A percentile compares a stretch with the other conserved stretches of the same genome.
These are phyloP conservation scores for Syncephalis plumigaleata DNA, from an alignment of 371 early-diverging fungal species.

Conservation along the genomic window DNA sequence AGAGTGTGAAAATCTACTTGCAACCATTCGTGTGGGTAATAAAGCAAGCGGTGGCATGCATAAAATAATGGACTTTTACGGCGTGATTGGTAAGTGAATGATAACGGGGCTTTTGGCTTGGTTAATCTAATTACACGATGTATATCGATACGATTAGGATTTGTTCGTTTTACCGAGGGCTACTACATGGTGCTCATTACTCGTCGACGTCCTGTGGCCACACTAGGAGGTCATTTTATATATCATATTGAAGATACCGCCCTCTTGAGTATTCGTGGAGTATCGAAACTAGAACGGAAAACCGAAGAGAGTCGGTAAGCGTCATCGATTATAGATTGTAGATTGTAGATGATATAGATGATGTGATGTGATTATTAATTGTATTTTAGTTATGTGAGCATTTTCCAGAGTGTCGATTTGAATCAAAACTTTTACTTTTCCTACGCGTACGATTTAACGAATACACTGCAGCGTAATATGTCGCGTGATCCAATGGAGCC, in stretches of 20 bases:
- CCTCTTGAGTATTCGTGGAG: slow-evolving; percentile 47
- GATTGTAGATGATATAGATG: not conserved
- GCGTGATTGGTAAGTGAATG: slow-evolving; percentile 39
- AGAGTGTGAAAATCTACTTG: slow-evolving; percentile 53
- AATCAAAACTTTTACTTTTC: slow-evolving; percentile 82
- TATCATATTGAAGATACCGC: slow-evolving; percentile 88
- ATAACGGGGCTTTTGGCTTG: not conserved
- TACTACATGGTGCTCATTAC: slow-evolving; percentile 87
- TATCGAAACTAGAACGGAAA: slow-evolving; percentile 50
- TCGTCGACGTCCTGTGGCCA: slow-evolving; percentile 68
- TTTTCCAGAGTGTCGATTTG: slow-evolving; percentile 65
- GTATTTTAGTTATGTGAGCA: slow-evolving; percentile 41
- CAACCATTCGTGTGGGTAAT: slow-evolving; percentile 72
- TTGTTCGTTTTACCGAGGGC: slow-evolving; percentile 81
- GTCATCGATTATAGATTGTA: too few species aligned
- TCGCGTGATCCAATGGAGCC: slow-evolving; percentile 12
- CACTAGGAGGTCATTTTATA: slow-evolving; percentile 88
- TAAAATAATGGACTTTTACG: slow-evolving; percentile 40
- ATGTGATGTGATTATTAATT: not conserved
- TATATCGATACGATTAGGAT: slow-evolving; percentile 30
- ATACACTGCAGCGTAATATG: slow-evolving; percentile 81
- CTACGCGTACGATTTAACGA: slow-evolving; percentile 87
- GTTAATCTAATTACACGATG: not conserved
- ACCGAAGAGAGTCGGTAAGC: slow-evolving; percentile 58
- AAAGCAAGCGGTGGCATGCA: slow-evolving; percentile 54